These are phyloP conservation scores for Bruguiera sexangula DNA, from an alignment of 345 rosid species.

Conservation along the genomic window DNA sequence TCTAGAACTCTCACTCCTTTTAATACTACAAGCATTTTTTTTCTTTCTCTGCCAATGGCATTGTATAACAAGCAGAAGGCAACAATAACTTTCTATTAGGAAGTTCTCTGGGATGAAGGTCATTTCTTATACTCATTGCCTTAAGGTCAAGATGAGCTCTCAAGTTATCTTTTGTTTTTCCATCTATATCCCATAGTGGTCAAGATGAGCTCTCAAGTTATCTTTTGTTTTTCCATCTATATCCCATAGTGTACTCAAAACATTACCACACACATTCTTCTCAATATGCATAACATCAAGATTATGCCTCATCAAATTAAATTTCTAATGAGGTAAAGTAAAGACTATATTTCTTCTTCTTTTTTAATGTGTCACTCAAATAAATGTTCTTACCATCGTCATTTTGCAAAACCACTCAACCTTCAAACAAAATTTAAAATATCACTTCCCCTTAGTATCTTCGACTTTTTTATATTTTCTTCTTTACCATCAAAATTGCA, in stretches of 20 bases:
- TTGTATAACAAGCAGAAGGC: too few species aligned
- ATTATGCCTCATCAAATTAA: background rate
- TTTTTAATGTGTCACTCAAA: background rate
- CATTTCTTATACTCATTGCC: too few species aligned
- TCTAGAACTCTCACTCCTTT: background rate
- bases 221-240: conserved; percentile 1
- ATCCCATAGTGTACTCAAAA: background rate
- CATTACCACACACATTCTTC: conserved; percentile 16
- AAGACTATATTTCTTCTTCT: background rate
- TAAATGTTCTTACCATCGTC: background rate
- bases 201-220: background rate
- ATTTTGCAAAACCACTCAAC: too few species aligned
- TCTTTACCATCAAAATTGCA: background rate
- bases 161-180: background rate
- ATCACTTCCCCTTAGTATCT: background rate
- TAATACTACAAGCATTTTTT: background rate
- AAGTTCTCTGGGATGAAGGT: too few species aligned
- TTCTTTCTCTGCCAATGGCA: background rate
- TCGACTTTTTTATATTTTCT: background rate
- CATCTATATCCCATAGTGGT: too few species aligned
- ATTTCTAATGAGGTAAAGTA: conserved; percentile 2
- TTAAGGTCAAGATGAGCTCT: background rate
- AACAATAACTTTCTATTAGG: too few species aligned
- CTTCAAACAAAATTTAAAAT: background rate
- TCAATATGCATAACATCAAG: conserved; percentile 1